Evolutionary conservation across 1,139 yeast genomes (phyloP).

Genomic region (Petasospora rhodanensis): DNA sequence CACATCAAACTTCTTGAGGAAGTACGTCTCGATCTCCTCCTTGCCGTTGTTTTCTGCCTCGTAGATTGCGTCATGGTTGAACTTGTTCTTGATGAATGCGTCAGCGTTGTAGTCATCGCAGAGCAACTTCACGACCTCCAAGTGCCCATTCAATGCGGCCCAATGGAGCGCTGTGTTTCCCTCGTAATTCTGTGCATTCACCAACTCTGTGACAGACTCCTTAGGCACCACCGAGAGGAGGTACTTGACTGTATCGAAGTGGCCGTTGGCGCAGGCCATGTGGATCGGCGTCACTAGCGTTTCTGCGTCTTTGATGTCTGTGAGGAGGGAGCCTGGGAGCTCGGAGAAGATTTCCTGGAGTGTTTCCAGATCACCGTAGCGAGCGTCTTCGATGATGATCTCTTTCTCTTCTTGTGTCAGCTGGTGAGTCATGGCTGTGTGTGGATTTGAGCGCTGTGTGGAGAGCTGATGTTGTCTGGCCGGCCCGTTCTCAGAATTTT

Average conservation of each 20-base stretch:
- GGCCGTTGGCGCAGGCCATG: conserved; percentile 95
- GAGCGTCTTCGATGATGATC: conserved; percentile 73
- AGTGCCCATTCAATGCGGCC: conserved; percentile 89
- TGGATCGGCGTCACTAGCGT: conserved; percentile 77
- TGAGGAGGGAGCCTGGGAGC: conserved; percentile 47
- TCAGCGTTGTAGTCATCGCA: conserved; percentile 77
- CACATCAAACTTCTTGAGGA: conserved; percentile 65
- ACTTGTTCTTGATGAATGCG: conserved; percentile 68
- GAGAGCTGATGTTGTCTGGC: too few species aligned
- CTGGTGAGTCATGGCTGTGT: conserved; percentile 7
- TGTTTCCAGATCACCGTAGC: conserved; percentile 80
- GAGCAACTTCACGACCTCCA: conserved; percentile 61
- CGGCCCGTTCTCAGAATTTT: too few species aligned
- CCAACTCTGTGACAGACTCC: conserved; percentile 43
- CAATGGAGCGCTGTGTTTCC: conserved; percentile 96
- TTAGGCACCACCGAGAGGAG: conserved; percentile 46
- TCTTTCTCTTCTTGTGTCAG: conserved; percentile 70
- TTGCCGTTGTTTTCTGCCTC: conserved; percentile 80
- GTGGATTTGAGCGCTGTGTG: background rate
- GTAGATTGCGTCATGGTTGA: conserved; percentile 78
- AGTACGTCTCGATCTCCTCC: conserved; percentile 65
- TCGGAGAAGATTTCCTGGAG: conserved; percentile 64
- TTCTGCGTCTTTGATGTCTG: conserved; percentile 55
- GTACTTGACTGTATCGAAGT: conserved; percentile 60
- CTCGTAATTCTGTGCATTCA: conserved; percentile 59